These are phyloP conservation scores for Psidium friedrichsthalianum DNA, from an alignment of 345 rosid species.

Conservation along the genomic window DNA sequence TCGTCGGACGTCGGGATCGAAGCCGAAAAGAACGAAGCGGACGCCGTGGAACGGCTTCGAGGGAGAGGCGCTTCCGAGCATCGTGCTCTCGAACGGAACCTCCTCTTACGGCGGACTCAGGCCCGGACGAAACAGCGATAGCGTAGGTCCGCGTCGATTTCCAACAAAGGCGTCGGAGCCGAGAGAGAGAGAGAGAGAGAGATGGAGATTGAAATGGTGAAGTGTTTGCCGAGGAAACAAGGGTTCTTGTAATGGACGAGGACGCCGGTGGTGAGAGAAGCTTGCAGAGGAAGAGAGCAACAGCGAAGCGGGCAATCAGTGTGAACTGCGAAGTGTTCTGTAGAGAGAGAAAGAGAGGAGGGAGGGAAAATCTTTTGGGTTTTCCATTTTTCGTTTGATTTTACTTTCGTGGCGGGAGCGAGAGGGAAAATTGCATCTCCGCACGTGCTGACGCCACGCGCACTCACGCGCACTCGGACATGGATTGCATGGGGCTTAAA, in stretches of 20 bases:
- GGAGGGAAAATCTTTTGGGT: background rate
- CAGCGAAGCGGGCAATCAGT: background rate
- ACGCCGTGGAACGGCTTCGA: constrained; percentile 48
- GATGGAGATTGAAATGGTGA: background rate
- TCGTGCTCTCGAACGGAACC: background rate
- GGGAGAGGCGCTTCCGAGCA: constrained; percentile 21
- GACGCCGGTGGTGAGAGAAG: constrained; percentile 26
- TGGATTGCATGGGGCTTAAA: background rate
- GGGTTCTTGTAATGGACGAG: background rate
- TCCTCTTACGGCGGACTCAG: background rate
- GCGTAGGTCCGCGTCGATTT: background rate
- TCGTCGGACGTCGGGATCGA: constrained; percentile 26
- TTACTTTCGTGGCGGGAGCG: background rate
- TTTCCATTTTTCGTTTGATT: background rate
- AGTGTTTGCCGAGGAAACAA: background rate
- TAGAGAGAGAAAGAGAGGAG: background rate
- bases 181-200: background rate
- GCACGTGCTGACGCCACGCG: background rate
- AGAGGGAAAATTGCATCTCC: background rate
- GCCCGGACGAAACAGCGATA: background rate
- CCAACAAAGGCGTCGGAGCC: no score
- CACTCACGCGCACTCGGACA: background rate
- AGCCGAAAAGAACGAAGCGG: constrained; percentile 59
- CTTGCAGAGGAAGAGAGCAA: background rate
- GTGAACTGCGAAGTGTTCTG: background rate